Conservation (phyloP, 768 basidiomycete genomes). For the Dioszegia crocea region DNA sequence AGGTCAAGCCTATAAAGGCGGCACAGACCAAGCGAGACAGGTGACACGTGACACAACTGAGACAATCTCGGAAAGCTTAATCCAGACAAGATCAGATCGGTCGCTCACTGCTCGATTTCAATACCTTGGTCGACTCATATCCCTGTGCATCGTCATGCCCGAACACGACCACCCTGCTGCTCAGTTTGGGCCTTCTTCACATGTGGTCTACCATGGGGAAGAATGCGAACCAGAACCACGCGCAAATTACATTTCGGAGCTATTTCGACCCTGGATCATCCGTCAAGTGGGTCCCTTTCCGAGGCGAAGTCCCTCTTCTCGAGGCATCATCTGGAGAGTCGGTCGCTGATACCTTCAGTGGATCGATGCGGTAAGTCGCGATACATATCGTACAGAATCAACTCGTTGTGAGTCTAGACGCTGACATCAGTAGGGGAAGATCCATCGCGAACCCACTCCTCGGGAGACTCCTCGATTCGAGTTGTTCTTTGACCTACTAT, state of each 20-base stretch:
- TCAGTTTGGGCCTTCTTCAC: conserved; percentile 10
- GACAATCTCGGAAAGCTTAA: no score
- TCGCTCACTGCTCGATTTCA: no score
- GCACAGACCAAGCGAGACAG: no score
- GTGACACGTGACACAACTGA: no score
- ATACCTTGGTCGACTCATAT: no score
- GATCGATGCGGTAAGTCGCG: conserved; percentile 8
- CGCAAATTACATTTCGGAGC: conserved; percentile 7
- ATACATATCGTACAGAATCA: no score
- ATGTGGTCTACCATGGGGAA: conserved; percentile 22
- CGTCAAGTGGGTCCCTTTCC: conserved; percentile 20
- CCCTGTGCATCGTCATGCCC: no score
- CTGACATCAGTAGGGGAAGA: conserved; percentile 12
- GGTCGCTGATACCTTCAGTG: not conserved
- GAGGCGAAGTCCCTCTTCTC: not conserved
- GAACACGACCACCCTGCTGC: conserved; percentile 4
- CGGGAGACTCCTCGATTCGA: conserved; percentile 44
- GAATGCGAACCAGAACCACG: conserved; percentile 10
- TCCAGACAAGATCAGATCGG: no score
- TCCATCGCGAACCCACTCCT: conserved; percentile 19
- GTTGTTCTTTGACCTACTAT: conserved; percentile 50
- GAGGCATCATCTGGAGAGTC: not conserved
- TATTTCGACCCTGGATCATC: conserved; percentile 12
- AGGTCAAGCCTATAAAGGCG: no score
- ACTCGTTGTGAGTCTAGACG: no score